These are phyloP conservation scores for Pontederia crassipes DNA, from an alignment of 176 grass and related monocot genomes.

Conservation along the genomic window DNA sequence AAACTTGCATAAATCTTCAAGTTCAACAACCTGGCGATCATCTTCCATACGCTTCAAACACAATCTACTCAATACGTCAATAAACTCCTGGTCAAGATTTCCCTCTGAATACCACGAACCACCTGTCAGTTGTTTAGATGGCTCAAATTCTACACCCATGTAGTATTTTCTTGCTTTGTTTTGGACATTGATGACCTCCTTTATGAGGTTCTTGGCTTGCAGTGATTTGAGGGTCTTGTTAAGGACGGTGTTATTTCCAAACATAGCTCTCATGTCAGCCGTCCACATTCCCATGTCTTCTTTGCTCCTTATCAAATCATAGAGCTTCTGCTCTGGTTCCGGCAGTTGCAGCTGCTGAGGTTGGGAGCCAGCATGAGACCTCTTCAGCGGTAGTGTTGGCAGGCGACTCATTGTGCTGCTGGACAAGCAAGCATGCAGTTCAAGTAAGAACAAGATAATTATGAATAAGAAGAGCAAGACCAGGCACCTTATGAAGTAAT, in stretches of 20 bases:
- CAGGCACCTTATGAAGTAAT: no score
- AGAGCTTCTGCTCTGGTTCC: slow-evolving; percentile 21
- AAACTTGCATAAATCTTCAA: slow-evolving; percentile 28
- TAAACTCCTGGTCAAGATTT: slow-evolving; percentile 34
- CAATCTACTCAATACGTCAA: slow-evolving; percentile 24
- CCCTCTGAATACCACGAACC: slow-evolving; percentile 57
- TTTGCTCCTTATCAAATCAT: slow-evolving; percentile 24
- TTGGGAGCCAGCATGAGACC: slow-evolving; percentile 5
- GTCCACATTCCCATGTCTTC: slow-evolving; percentile 45
- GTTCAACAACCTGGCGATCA: slow-evolving; percentile 27
- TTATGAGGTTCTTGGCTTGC: slow-evolving; percentile 21
- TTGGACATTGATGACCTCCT: slow-evolving; percentile 37
- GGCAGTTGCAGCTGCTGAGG: slow-evolving; percentile 2
- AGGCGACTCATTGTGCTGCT: not conserved
- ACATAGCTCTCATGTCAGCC: slow-evolving; percentile 6
- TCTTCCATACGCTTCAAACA: slow-evolving; percentile 39
- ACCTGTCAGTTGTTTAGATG: slow-evolving; percentile 41
- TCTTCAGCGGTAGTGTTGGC: slow-evolving; percentile 1
- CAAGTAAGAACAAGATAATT: no score
- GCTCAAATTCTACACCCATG: slow-evolving; percentile 50
- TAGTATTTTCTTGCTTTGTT: slow-evolving; percentile 39
- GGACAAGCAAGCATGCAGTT: no score
- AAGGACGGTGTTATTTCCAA: slow-evolving; percentile 19
- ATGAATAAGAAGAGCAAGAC: no score
- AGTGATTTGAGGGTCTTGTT: slow-evolving; percentile 11